phyloP scores from a whole-genome alignment of 31 red algal genomes.

The Asparagopsis taxiformis region DNA sequence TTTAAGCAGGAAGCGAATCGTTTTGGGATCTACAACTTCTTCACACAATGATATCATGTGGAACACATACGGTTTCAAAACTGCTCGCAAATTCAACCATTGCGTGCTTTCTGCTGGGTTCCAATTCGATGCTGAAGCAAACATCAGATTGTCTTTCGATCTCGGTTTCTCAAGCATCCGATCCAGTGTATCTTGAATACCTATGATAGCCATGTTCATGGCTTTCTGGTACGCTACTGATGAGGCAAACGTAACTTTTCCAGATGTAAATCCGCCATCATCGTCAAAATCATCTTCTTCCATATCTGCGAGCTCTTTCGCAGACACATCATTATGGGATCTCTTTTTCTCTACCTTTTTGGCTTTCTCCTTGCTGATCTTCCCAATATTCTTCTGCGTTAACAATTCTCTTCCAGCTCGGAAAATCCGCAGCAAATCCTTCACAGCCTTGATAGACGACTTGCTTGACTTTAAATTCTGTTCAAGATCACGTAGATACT shows the following conservation, averaged over 20 bases:
- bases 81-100: conserved; percentile 53
- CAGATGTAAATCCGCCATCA: conserved; percentile 64
- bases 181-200: conserved; percentile 79
- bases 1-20: conserved; percentile 67
- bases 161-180: conserved; percentile 45
- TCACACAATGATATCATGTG: conserved; percentile 54
- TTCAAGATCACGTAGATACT: conserved; percentile 40
- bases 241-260: conserved; percentile 68
- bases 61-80: conserved; percentile 64
- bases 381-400: no score
- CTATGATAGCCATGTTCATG: conserved; percentile 74
- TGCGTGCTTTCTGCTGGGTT: conserved; percentile 43
- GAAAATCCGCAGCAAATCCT: conserved; percentile 53
- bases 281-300: conserved; percentile 47
- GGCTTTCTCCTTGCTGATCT: conserved; percentile 1
- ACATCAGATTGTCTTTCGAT: conserved; percentile 7
- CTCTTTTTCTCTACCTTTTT: conserved; percentile 12
- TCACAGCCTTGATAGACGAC: conserved; percentile 42
- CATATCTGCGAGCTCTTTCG: background rate
- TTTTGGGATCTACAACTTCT: conserved; percentile 40
- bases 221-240: conserved; percentile 60
- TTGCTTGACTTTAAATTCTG: conserved; percentile 26
- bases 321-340: background rate
- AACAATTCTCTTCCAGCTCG: conserved; percentile 53
- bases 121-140: conserved; percentile 21